Evolutionary conservation across 2,329 filamentous ascomycete species (phyloP).

Genomic region (Hirsutella minnesotensis): DNA sequence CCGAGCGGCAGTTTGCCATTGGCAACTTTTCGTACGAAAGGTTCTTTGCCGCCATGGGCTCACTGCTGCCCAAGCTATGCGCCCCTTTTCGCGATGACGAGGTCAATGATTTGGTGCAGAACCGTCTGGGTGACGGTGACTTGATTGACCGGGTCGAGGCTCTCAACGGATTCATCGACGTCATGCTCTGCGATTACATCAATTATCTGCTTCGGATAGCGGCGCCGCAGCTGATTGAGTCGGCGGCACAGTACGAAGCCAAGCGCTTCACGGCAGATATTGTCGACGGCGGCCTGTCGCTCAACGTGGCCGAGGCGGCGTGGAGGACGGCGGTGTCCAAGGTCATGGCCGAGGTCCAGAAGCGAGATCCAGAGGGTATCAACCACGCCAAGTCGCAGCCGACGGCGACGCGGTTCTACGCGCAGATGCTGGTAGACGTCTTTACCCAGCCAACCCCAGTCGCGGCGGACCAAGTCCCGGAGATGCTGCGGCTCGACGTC

Average conservation of each 20-base stretch:
- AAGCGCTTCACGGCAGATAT: constrained; percentile 57
- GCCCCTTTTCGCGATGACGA: constrained; percentile 71
- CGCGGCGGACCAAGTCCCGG: constrained; percentile 46
- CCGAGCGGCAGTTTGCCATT: constrained; percentile 54
- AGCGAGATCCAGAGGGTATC: constrained; percentile 57
- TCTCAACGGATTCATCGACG: constrained; percentile 62
- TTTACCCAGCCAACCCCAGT: constrained; percentile 55
- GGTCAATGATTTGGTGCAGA: constrained; percentile 55
- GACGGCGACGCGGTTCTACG: constrained; percentile 59
- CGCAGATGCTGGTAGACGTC: constrained; percentile 62
- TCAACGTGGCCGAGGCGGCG: constrained; percentile 50
- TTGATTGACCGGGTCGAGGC: constrained; percentile 68
- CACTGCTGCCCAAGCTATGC: constrained; percentile 66
- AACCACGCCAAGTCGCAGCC: constrained; percentile 50
- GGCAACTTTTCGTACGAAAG: constrained; percentile 71
- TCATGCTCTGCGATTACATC: constrained; percentile 69
- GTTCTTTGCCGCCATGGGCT: constrained; percentile 67
- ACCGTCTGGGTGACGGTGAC: constrained; percentile 46
- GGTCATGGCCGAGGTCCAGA: constrained; percentile 52
- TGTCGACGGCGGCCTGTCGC: constrained; percentile 38
- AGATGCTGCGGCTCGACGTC: constrained; percentile 60
- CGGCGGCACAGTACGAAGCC: constrained; percentile 63
- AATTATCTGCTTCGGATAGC: constrained; percentile 68
- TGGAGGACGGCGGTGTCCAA: constrained; percentile 55
- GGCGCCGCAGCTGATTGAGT: constrained; percentile 58